Evolutionary conservation across 2,329 filamentous ascomycete genomes (phyloP).

Genomic region (Colletotrichum sp.): DNA sequence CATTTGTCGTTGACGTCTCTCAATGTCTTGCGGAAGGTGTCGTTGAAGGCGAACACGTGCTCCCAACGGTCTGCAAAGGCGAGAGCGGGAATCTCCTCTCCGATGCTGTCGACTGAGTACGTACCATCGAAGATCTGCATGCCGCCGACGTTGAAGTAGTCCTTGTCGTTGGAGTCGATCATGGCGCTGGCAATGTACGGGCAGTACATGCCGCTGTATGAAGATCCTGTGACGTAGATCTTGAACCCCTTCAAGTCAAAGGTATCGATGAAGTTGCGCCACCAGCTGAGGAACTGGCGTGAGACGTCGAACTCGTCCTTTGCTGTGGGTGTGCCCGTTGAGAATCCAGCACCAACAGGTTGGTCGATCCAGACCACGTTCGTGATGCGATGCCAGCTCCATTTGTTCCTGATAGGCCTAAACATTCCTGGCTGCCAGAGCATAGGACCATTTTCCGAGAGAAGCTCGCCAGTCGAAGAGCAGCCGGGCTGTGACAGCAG

Average conservation of each 20-base stretch:
- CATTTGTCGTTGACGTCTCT: slow-evolving; percentile 59
- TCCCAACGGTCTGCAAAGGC: slow-evolving; percentile 67
- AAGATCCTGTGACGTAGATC: slow-evolving; percentile 77
- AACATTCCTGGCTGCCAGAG: slow-evolving; percentile 74
- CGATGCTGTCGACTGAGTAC: slow-evolving; percentile 55
- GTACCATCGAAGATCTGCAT: slow-evolving; percentile 77
- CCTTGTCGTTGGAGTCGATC: slow-evolving; percentile 68
- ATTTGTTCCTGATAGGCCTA: slow-evolving; percentile 68
- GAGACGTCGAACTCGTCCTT: slow-evolving; percentile 72
- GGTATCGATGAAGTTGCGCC: slow-evolving; percentile 76
- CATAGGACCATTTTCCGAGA: slow-evolving; percentile 81
- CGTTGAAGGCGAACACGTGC: slow-evolving; percentile 67
- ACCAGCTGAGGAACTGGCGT: slow-evolving; percentile 77
- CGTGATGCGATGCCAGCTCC: slow-evolving; percentile 77
- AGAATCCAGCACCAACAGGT: slow-evolving; percentile 71
- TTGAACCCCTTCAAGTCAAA: slow-evolving; percentile 72
- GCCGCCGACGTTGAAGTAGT: slow-evolving; percentile 71
- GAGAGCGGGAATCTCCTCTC: slow-evolving; percentile 53
- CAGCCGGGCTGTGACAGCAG: slow-evolving; percentile 51
- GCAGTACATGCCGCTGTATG: slow-evolving; percentile 71
- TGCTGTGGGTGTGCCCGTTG: slow-evolving; percentile 67
- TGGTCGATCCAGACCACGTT: slow-evolving; percentile 82
- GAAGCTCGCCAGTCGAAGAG: slow-evolving; percentile 68
- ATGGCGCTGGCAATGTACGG: slow-evolving; percentile 78
- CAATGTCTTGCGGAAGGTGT: slow-evolving; percentile 58